Percentiles rank a stretch among this genome's conserved stretches.
These are phyloP conservation scores for Cladosporium sp. DNA, from an alignment of 2,329 filamentous ascomycete species.

Conservation along the genomic window DNA sequence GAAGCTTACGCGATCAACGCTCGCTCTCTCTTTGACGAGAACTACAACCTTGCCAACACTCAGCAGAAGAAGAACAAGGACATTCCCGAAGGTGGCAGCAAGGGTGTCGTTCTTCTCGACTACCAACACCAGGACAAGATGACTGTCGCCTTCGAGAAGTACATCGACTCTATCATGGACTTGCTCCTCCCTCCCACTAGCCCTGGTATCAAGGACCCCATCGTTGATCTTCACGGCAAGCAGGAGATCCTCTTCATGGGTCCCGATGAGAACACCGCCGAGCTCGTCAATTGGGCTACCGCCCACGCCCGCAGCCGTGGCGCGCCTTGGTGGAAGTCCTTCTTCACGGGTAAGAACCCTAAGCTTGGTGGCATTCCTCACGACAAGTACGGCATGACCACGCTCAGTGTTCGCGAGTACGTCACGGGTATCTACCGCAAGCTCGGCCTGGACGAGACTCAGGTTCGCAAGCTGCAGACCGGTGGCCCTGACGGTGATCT, in stretches of 20 bases:
- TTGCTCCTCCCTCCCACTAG: conserved; percentile 84
- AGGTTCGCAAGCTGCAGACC: conserved; percentile 91
- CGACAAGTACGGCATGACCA: conserved; percentile 96
- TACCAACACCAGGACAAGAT: conserved; percentile 91
- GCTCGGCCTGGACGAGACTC: conserved; percentile 79
- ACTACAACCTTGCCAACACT: conserved; percentile 96
- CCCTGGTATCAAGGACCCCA: conserved; percentile 97
- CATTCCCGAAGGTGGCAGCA: conserved; percentile 95
- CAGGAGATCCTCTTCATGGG: conserved; percentile 98
- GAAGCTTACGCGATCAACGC: conserved; percentile 97
- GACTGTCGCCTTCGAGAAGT: conserved; percentile 94
- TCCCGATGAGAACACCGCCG: conserved; percentile 96
- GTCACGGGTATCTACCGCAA: conserved; percentile 97
- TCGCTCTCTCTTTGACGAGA: conserved; percentile 94
- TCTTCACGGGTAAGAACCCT: conserved; percentile 98
- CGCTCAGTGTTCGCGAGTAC: conserved; percentile 91
- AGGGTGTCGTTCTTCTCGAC: conserved; percentile 94
- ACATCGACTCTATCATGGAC: conserved; percentile 98
- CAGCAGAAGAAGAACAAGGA: conserved; percentile 99
- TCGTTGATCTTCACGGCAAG: conserved; percentile 92
- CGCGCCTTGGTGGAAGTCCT: conserved; percentile 99
- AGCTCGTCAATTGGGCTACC: conserved; percentile 98
- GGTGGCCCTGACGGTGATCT: conserved; percentile 95
- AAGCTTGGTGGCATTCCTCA: conserved; percentile 95
- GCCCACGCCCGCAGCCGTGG: conserved; percentile 83